Evolutionary conservation across 345 rosid species (phyloP), one percentile per base, ranked within the genome.

Genomic region (Salix udensis): DNA sequence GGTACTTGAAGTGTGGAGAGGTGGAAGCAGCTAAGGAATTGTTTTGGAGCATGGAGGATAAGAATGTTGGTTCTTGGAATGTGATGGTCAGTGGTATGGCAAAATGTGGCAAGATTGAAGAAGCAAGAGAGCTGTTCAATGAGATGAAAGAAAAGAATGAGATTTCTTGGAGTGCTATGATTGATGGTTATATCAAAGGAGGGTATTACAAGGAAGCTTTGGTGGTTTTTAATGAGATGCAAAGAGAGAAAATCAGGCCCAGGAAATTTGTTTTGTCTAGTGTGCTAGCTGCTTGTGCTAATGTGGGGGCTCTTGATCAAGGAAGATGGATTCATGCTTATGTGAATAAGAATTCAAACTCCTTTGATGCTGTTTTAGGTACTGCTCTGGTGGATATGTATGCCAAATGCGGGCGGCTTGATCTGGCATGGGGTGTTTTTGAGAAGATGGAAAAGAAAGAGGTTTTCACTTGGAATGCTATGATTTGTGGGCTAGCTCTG

Each of bases 111-210:
- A 76, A 76, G 82, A 67, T 83, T 40, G 78, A 80, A 42, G 87
- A 85, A 55, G 89, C 89, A 6, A 76, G 89, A 67, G 82, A 79
- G 61, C 7, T 85, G 75, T 88, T 88, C 61, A 75, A 86, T 78
- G 72, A 44, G 1, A 88, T 82, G 88, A 16, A 4, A n/a, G 82
- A 81, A 58, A 83, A 66, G 72, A 82, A 84, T 76, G 88, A 86
- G 58, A 86, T 88, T 2, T 77, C 89, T 26, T 88, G 91, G 91
- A 86, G 87, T 71, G 82, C 82, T 13, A 85, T 86, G 77, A 79
- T 86, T 66, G 91, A 88, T 70, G 88, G 89, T 28, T 85, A 86
- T 74, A 70, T 80, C 12, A 76, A 80, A 70, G 72, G 78, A 10
- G 84, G 84, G 69, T 76, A 31, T 39, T 78, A 73, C 21, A 85